Base-by-base conservation (phyloP, 2,329 filamentous ascomycete genomes). In the Claviceps humidiphila region DNA sequence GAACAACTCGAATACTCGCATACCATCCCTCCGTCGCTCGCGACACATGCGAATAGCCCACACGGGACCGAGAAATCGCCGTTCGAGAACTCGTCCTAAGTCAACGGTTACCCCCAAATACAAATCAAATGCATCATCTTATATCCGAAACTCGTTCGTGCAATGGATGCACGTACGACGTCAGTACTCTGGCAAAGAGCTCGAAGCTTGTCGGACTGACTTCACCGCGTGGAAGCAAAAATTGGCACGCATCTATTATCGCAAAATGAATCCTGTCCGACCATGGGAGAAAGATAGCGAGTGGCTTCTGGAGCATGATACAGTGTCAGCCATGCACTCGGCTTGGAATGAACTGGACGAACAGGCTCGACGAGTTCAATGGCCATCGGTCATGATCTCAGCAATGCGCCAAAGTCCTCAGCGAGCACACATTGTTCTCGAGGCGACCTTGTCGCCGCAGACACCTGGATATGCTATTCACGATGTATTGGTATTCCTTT, bases 401-500 rank as follows among this genome's bases (percentile, higher is more conserved):
- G 64, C 68, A 1, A 51, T 73, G 39, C 57, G 61, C 42, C 55
- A 53, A 7, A 58, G 55, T n/a, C 69, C 68, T 1, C 59, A 61
- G 9, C 66, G 64, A 51, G 62, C 63, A 2, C 49, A 47, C 11
- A 56, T 56, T 51, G 61, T 74, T 7, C 61, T 74, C 2, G 58
- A 63, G 17, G 69, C 69, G 4, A 73, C 69, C 0, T 53, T 69
- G 51, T 60, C 69, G 39, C 64, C 66, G 5, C 50, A 60, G 11
- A 62, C 66, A 1, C 67, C 66, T 0, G 65, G 65, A 1, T 73
- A 71, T 51, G 66, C 67, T 8, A 63, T 68, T 8, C 60, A 64
- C 4, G 71, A 73, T 50, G 60, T 60, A 1, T 52, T 72, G 1
- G 54, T 63, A 14, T 66, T 66, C 49, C 56, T 68, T 16, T 62